Conservation (phyloP, 169 alveolate species). For the Plasmodium inui region DNA sequence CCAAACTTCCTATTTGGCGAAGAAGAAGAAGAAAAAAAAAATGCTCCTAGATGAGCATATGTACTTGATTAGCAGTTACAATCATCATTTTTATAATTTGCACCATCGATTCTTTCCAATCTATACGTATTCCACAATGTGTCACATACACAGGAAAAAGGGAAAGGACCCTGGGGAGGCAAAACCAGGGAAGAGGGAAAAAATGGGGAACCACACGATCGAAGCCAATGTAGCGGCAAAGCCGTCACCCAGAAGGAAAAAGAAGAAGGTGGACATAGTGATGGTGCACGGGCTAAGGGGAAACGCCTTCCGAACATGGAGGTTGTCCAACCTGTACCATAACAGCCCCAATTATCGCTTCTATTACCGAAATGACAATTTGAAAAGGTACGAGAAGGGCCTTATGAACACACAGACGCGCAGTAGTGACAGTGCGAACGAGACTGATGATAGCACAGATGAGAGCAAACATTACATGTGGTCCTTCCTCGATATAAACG, state of each 20-base stretch:
- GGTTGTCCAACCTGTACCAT: conserved; percentile 34
- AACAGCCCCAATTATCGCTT: background rate
- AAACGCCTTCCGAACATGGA: conserved; percentile 68
- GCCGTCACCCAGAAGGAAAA: background rate
- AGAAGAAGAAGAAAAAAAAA: conserved; percentile 16
- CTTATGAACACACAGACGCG: background rate
- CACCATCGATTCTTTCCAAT: conserved; percentile 32
- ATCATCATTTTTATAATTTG: conserved; percentile 45
- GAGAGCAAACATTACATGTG: background rate
- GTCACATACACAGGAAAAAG: conserved; percentile 32
- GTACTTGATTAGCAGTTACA: conserved; percentile 57
- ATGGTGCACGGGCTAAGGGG: conserved; percentile 70
- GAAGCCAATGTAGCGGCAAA: background rate
- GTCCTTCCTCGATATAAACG: conserved; percentile 10
- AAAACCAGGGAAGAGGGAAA: background rate
- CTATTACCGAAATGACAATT: conserved; percentile 23
- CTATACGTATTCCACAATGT: conserved; percentile 36
- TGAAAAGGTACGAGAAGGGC: background rate
- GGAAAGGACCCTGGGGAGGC: background rate
- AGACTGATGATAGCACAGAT: background rate
- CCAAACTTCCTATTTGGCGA: background rate
- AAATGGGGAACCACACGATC: background rate
- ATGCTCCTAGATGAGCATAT: conserved; percentile 40
- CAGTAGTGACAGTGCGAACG: background rate
- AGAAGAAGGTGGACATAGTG: conserved; percentile 26